Evolutionary conservation across 1,139 yeast species (phyloP).

Genomic region (Candida sanyaensis): DNA sequence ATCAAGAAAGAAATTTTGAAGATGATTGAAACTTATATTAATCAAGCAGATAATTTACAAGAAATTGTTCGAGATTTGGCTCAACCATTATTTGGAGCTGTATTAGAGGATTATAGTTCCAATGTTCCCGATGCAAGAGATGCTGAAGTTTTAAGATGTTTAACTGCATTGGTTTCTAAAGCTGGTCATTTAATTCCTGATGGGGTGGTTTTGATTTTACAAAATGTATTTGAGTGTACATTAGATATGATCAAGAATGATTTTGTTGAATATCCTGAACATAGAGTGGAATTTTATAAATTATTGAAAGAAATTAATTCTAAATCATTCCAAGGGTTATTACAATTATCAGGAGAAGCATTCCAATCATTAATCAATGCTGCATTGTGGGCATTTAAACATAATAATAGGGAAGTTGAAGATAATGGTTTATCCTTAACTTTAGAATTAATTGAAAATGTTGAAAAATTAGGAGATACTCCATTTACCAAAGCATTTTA

Average conservation of each 20-base stretch:
- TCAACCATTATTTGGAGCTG: constrained; percentile 82
- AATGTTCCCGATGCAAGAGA: constrained; percentile 97
- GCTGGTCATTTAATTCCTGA: constrained; percentile 90
- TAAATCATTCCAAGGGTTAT: constrained; percentile 81
- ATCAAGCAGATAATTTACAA: constrained; percentile 83
- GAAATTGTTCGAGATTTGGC: constrained; percentile 83
- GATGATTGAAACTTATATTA: constrained; percentile 84
- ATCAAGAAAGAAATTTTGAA: constrained; percentile 93
- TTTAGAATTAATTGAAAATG: constrained; percentile 78
- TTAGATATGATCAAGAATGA: constrained; percentile 94
- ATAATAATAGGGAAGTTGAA: constrained; percentile 94
- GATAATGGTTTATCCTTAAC: constrained; percentile 84
- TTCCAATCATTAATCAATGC: constrained; percentile 91
- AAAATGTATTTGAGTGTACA: constrained; percentile 92
- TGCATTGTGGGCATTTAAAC: constrained; percentile 97
- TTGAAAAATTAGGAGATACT: constrained; percentile 78
- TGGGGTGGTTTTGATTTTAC: constrained; percentile 84
- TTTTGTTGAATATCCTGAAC: constrained; percentile 96
- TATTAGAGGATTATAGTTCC: constrained; percentile 83
- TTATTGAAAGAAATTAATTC: constrained; percentile 83
- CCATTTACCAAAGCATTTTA: constrained; percentile 86
- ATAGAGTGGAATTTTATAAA: constrained; percentile 93
- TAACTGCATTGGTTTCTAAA: constrained; percentile 84
- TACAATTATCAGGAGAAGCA: constrained; percentile 88
- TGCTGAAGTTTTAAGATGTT: constrained; percentile 94